A percentile compares a stretch with the other conserved stretches of the same genome.
Evolutionary conservation across 2,329 filamentous ascomycete genomes (phyloP).

Genomic region (Sporothrix schenckii): DNA sequence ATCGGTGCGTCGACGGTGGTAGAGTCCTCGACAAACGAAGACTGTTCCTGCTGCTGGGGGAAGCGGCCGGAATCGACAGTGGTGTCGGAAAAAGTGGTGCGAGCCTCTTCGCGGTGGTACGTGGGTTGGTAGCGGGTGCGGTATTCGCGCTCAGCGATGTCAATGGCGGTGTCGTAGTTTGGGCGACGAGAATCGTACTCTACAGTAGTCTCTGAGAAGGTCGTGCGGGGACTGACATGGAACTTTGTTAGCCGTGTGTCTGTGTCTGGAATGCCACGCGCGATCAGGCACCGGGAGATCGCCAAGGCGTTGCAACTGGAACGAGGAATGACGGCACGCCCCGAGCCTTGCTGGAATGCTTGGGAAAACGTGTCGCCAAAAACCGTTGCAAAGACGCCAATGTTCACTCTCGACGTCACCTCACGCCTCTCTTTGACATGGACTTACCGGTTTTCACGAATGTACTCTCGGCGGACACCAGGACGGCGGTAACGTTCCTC

Average conservation of each 20-base stretch:
- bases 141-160: constrained; percentile 68
- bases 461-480: constrained; percentile 61
- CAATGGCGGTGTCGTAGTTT: constrained; percentile 57
- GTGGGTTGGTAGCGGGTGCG: constrained; percentile 61
- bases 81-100: constrained; percentile 41
- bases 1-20: constrained; percentile 55
- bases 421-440: not conserved
- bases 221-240: constrained; percentile 45
- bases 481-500: constrained; percentile 76
- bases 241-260: constrained; percentile 20
- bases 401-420: constrained; percentile 12
- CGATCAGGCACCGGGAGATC: not conserved
- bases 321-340: constrained; percentile 31
- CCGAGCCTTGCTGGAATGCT: constrained; percentile 27
- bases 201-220: constrained; percentile 66
- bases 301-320: not conserved
- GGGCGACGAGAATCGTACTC: constrained; percentile 62
- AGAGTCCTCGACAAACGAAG: constrained; percentile 56
- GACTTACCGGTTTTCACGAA: constrained; percentile 57
- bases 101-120: constrained; percentile 47
- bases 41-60: constrained; percentile 46
- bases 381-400: constrained; percentile 11
- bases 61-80: constrained; percentile 44
- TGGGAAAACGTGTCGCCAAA: not conserved
- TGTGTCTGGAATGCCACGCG: not conserved